Evolutionary conservation across 257 asterid genomes (phyloP).

Genomic region (Jacaranda copaia): DNA sequence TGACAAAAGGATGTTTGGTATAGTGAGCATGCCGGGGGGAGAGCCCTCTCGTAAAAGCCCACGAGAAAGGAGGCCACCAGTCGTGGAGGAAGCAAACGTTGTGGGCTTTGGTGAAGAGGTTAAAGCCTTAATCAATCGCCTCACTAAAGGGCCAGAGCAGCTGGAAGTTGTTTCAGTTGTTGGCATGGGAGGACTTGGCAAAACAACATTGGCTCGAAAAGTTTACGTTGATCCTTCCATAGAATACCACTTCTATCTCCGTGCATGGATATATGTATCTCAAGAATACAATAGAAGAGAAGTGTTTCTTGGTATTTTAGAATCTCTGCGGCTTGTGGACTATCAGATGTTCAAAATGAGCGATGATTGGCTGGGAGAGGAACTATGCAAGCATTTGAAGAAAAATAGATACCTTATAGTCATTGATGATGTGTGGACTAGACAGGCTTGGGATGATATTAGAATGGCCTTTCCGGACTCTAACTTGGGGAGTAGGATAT

Average conservation of each 20-base stretch:
- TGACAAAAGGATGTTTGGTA: conserved; percentile 57
- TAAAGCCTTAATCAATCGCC: conserved; percentile 31
- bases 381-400: conserved; percentile 36
- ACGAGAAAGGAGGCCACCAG: conserved; percentile 38
- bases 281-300: conserved; percentile 47
- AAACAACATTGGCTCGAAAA: conserved; percentile 45
- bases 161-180: conserved; percentile 38
- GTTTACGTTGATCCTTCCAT: conserved; percentile 32
- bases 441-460: conserved; percentile 47
- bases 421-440: conserved; percentile 46
- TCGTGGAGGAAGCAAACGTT: conserved; percentile 46
- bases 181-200: conserved; percentile 49
- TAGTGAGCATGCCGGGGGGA: conserved; percentile 41
- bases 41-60: conserved; percentile 34
- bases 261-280: conserved; percentile 48
- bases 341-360: conserved; percentile 40
- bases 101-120: conserved; percentile 51
- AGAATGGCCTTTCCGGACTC: conserved; percentile 42
- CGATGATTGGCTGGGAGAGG: conserved; percentile 38
- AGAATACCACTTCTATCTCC: conserved; percentile 43
- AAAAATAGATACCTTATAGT: conserved; percentile 43
- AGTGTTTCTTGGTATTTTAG: conserved; percentile 45
- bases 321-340: conserved; percentile 30
- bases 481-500: conserved; percentile 36
- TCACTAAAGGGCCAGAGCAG: conserved; percentile 35